Conservation (phyloP, 2,329 filamentous ascomycete genomes). For the Alternaria panax region DNA sequence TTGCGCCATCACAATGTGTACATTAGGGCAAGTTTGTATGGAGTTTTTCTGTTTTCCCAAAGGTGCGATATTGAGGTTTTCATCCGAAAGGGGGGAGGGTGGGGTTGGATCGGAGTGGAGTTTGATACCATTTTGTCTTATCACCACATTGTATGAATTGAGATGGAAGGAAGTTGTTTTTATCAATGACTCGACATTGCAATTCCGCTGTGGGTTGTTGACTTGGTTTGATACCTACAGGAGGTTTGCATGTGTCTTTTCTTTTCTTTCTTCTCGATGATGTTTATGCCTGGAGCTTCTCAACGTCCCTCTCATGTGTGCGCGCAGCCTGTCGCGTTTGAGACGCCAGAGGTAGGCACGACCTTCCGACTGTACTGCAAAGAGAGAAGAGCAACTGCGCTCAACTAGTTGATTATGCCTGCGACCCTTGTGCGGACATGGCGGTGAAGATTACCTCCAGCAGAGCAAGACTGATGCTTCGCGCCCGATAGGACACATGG, state of each 20-base stretch:
- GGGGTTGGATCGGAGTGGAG: background rate
- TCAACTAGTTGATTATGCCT: conserved; percentile 1
- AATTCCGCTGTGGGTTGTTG: background rate
- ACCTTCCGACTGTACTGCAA: background rate
- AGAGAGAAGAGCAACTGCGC: conserved; percentile 1
- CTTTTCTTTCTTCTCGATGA: fast-evolving
- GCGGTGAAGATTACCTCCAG: background rate
- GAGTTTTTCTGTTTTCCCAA: background rate
- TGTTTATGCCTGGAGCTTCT: background rate
- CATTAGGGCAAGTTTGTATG: background rate
- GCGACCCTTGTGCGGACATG: background rate
- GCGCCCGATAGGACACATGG: background rate
- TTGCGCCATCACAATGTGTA: background rate
- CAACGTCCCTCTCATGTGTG: too few species aligned
- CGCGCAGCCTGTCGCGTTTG: background rate
- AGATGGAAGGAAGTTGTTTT: background rate
- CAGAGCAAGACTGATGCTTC: conserved; percentile 1
- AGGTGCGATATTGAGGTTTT: background rate
- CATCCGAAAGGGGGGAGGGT: background rate
- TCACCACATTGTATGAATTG: background rate
- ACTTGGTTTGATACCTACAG: background rate
- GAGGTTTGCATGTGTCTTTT: background rate
- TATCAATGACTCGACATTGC: background rate
- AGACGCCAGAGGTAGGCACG: background rate
- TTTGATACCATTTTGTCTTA: background rate